Conservation (phyloP, 2,329 filamentous ascomycete genomes). For the Curvularia sp. region DNA sequence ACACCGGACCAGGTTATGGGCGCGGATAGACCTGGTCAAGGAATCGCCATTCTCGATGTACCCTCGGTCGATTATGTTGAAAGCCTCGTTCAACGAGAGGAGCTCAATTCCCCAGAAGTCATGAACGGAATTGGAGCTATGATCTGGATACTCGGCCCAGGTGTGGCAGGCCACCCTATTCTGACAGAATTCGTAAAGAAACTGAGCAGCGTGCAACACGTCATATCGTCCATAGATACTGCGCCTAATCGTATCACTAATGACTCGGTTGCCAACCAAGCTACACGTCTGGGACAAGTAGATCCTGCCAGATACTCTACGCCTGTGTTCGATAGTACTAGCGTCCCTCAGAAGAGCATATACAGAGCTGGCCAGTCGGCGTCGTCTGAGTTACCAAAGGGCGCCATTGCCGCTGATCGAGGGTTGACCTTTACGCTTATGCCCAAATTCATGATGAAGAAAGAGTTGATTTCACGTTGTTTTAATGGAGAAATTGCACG, state of each 20-base stretch:
- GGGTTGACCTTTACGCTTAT: conserved; percentile 56
- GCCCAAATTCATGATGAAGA: conserved; percentile 53
- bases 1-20: conserved; percentile 89
- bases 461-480: conserved; percentile 34
- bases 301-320: conserved; percentile 77
- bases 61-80: conserved; percentile 75
- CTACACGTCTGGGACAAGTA: conserved; percentile 73
- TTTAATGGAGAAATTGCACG: conserved; percentile 59
- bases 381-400: conserved; percentile 22
- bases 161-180: conserved; percentile 67
- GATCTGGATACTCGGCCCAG: conserved; percentile 81
- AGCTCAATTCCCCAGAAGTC: conserved; percentile 71
- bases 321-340: conserved; percentile 69
- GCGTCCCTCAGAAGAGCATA: conserved; percentile 49
- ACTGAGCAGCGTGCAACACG: conserved; percentile 70
- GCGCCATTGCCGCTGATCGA: conserved; percentile 46
- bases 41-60: conserved; percentile 81
- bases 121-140: conserved; percentile 72
- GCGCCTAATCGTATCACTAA: conserved; percentile 79
- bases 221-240: conserved; percentile 76
- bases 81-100: conserved; percentile 71
- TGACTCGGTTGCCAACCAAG: conserved; percentile 69
- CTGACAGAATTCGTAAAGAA: conserved; percentile 74
- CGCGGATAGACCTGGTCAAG: conserved; percentile 69
- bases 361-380: conserved; percentile 13